Evolutionary conservation across 2,329 filamentous ascomycete genomes (phyloP).

Genomic region (Aspergillus sp.): DNA sequence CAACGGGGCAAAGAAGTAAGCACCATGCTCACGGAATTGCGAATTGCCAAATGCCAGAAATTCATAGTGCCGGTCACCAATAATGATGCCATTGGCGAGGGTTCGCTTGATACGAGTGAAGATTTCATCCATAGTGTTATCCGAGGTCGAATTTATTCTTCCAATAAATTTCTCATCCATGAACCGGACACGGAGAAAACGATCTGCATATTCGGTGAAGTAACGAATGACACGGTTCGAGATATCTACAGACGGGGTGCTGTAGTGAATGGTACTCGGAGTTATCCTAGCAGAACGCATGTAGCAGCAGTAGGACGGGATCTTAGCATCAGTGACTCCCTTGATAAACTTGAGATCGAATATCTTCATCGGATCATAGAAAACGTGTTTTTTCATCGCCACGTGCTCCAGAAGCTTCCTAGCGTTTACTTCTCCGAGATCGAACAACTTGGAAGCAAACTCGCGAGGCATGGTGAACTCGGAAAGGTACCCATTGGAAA

Average conservation of each 20-base stretch:
- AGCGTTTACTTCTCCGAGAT: constrained; percentile 47
- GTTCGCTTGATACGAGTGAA: constrained; percentile 66
- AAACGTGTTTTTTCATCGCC: constrained; percentile 52
- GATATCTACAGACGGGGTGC: constrained; percentile 69
- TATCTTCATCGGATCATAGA: constrained; percentile 64
- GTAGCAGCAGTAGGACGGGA: constrained; percentile 65
- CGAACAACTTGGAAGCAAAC: constrained; percentile 58
- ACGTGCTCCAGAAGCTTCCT: constrained; percentile 65
- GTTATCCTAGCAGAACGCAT: constrained; percentile 73
- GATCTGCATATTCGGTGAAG: constrained; percentile 60
- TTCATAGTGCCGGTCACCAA: constrained; percentile 74
- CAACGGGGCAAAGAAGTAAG: constrained; percentile 81
- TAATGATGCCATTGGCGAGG: constrained; percentile 66
- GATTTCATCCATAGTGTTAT: constrained; percentile 56
- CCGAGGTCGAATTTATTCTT: constrained; percentile 51
- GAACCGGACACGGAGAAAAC: constrained; percentile 84
- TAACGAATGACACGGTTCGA: constrained; percentile 80
- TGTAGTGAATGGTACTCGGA: constrained; percentile 71
- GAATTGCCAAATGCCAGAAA: constrained; percentile 95
- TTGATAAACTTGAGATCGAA: constrained; percentile 48
- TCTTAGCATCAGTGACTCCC: constrained; percentile 43
- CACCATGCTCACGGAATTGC: constrained; percentile 83
- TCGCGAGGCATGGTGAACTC: constrained; percentile 62
- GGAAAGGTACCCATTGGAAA: constrained; percentile 69
- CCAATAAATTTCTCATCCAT: constrained; percentile 65